Conservation (phyloP, 2,329 filamentous ascomycete genomes). For the Ceratocystis huliohia region DNA sequence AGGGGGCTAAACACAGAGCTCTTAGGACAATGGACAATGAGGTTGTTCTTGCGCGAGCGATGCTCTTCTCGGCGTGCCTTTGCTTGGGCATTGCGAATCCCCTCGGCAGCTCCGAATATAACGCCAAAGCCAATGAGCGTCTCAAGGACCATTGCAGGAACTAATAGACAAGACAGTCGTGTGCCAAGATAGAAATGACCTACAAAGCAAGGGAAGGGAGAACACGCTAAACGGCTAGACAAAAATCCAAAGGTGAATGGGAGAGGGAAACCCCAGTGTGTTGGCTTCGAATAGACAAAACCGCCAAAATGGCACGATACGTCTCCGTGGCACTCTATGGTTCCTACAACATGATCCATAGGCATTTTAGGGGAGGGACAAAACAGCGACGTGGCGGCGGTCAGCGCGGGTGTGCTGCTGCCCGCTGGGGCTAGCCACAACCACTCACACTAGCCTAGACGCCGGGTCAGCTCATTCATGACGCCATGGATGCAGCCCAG, state of each 20-base stretch:
- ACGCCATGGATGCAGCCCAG: background rate
- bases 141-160: constrained; percentile 24
- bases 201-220: background rate
- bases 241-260: background rate
- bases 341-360: background rate
- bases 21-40: constrained; percentile 36
- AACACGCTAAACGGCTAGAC: background rate
- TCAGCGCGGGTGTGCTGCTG: background rate
- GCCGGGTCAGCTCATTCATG: constrained; percentile 2
- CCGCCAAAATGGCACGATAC: background rate
- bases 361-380: background rate
- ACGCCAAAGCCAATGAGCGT: constrained; percentile 33
- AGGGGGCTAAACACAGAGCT: constrained; percentile 33
- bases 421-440: background rate
- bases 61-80: constrained; percentile 36
- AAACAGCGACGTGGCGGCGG: background rate
- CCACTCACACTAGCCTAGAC: background rate
- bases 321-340: background rate
- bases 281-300: background rate
- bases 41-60: constrained; percentile 36
- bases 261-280: background rate
- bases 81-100: constrained; percentile 36
- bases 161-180: background rate
- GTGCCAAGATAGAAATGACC: background rate
- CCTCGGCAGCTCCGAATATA: constrained; percentile 36